These are phyloP conservation scores for Trametes hirsuta DNA, from an alignment of 1,284 basidiomycete genomes.

Conservation along the genomic window DNA sequence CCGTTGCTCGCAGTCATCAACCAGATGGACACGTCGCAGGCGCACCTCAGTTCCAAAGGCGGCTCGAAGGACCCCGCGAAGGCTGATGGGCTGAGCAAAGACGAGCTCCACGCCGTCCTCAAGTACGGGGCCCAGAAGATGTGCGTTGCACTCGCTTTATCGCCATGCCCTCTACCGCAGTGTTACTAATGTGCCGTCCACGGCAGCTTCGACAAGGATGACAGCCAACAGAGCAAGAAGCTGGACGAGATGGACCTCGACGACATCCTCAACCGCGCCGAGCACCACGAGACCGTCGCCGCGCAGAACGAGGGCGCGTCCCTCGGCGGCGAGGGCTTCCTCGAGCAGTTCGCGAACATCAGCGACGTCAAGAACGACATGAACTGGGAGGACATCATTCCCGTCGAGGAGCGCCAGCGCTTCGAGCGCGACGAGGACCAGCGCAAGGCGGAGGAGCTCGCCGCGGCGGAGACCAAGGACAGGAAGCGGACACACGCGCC, in stretches of 20 bases:
- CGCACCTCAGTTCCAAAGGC: constrained; percentile 87
- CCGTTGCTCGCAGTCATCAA: constrained; percentile 79
- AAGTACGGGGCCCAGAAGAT: constrained; percentile 99
- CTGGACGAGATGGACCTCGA: constrained; percentile 99
- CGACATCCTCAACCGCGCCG: constrained; percentile 95
- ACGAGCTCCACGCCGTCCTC: constrained; percentile 97
- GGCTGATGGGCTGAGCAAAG: constrained; percentile 92
- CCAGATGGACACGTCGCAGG: constrained; percentile 99
- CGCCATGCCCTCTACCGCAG: constrained; percentile 18
- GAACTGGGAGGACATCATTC: constrained; percentile 99
- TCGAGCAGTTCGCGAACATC: constrained; percentile 93
- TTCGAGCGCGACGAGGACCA: constrained; percentile 85
- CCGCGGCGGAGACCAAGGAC: constrained; percentile 66
- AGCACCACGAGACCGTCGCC: constrained; percentile 94
- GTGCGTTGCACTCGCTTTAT: constrained; percentile 46
- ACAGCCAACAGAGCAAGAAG: constrained; percentile 91
- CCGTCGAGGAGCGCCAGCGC: constrained; percentile 87
- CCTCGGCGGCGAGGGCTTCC: constrained; percentile 95
- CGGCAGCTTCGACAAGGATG: constrained; percentile 93
- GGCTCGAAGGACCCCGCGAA: constrained; percentile 65
- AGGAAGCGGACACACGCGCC: constrained; percentile 86
- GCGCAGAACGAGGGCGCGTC: constrained; percentile 82
- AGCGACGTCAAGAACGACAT: constrained; percentile 99
- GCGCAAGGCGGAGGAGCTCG: constrained; percentile 67
- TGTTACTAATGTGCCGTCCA: constrained; percentile 11